Evolutionary conservation across 495 filamentous ascomycete genomes (phyloP), one percentile per base, ranked within the genome.

Genomic region (Xylaria cubensis): DNA sequence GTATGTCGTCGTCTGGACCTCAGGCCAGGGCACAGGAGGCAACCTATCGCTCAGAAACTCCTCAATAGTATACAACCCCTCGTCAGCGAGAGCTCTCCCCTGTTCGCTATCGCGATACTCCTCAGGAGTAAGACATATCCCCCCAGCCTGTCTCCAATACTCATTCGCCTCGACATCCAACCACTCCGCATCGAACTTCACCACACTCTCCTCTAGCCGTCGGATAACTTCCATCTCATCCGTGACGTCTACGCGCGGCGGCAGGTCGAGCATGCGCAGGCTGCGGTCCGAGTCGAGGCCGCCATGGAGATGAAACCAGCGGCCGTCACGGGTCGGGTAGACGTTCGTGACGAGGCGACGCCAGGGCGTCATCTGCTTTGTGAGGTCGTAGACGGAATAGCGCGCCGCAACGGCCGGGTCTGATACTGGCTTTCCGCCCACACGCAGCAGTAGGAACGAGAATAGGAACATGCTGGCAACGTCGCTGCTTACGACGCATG

Each of bases 281-380:
- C 83, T 78, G 1, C 78, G 79, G 44, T 82, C 79, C 0, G 86
- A 81, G 70, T 90, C 84, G 77, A 89, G 80, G 24, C 81, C 81
- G 2, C 86, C 84, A 67, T 90, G 88, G 4, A 86, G 39, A 67
- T 90, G 88, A 69, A 86, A 89, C 75, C 76, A 88, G 8, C 84
- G 78, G 1, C 78, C 79, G 61, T 90, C 86, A 53, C 83, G 84
- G n/a, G 84, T 86, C 55, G 78, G 76, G 69, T 90, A 89, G 32
- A 88, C 83, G 71, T 88, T 89, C 0, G 88, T 88, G 12, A 77
- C 76, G 8, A 80, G 67, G 6, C 78, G 65, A 17, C 76, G 69
- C 72, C 74, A 78, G 44, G 73, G 64, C 26, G 72, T 75, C 51
- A 78, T 76, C 51, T 78, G 76, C 2, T 17, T 41, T 36, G 70